Evolutionary conservation across 1,284 basidiomycete genomes (phyloP).

Genomic region (Cutaneotrichosporon cyanovorans): DNA sequence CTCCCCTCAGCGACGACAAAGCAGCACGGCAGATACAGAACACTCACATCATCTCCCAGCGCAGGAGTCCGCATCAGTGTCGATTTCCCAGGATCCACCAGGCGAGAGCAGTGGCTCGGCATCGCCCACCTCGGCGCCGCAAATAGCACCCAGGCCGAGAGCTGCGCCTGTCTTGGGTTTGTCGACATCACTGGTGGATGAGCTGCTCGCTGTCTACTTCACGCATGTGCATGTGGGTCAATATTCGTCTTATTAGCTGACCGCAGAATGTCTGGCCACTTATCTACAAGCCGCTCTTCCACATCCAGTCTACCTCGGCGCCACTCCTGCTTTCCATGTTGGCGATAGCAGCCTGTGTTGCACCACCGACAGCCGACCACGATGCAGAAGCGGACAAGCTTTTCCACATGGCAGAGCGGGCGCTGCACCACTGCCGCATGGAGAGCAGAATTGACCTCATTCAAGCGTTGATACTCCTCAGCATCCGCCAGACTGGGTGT

Average conservation of each 20-base stretch:
- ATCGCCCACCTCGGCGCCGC: background rate
- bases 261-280: constrained; percentile 41
- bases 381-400: constrained; percentile 59
- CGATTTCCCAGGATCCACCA: too few species aligned
- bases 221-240: constrained; percentile 35
- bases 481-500: constrained; percentile 45
- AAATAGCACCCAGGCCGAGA: constrained; percentile 6
- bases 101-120: background rate
- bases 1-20: too few species aligned
- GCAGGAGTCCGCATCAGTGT: too few species aligned
- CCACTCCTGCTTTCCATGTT: constrained; percentile 38
- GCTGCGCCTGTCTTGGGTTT: constrained; percentile 20
- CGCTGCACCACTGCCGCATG: constrained; percentile 24
- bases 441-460: constrained; percentile 34
- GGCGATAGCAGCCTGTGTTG: constrained; percentile 34
- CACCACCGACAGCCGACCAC: constrained; percentile 53
- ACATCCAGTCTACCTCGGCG: constrained; percentile 25
- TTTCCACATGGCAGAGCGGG: constrained; percentile 31
- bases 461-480: constrained; percentile 44
- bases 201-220: constrained; percentile 36
- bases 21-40: too few species aligned
- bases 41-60: too few species aligned
- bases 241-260: too few species aligned
- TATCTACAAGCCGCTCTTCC: constrained; percentile 41
- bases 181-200: constrained; percentile 23